A percentile compares a stretch with the other conserved stretches of the same genome.
Evolutionary conservation across 306 rosid species (phyloP).

Genomic region (Prunus fruticosa): DNA sequence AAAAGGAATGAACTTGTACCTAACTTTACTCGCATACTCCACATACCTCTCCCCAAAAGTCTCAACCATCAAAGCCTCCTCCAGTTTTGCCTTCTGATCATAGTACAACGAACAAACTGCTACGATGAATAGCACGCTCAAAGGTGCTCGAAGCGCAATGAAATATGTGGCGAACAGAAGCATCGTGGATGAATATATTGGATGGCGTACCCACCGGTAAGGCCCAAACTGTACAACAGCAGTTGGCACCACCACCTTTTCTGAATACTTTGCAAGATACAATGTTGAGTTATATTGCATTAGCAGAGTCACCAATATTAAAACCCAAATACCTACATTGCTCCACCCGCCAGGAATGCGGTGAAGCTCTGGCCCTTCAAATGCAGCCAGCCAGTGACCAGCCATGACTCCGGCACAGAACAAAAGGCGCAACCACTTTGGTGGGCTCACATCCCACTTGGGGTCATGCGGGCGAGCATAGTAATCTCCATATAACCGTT

Average conservation of each 20-base stretch:
- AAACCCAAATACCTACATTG: constrained; percentile 64
- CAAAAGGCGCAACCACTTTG: constrained; percentile 57
- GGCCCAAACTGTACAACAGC: constrained; percentile 95
- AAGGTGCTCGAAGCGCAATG: constrained; percentile 74
- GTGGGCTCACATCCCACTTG: constrained; percentile 74
- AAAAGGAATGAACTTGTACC: constrained; percentile 80
- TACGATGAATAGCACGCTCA: constrained; percentile 55
- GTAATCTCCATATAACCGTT: constrained; percentile 82
- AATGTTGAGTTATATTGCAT: constrained; percentile 83
- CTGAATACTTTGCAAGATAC: constrained; percentile 86
- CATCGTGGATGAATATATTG: constrained; percentile 75
- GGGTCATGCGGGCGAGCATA: constrained; percentile 73
- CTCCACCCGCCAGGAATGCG: constrained; percentile 66
- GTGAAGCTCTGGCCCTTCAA: constrained; percentile 93
- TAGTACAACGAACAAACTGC: constrained; percentile 76
- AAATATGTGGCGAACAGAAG: constrained; percentile 71
- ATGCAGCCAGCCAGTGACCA: constrained; percentile 92
- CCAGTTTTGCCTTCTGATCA: constrained; percentile 74
- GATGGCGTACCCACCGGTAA: constrained; percentile 89
- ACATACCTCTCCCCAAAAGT: constrained; percentile 66
- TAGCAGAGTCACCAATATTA: constrained; percentile 56
- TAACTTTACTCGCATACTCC: constrained; percentile 74
- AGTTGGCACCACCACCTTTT: constrained; percentile 83
- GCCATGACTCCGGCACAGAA: constrained; percentile 63
- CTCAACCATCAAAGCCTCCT: constrained; percentile 92